These are phyloP conservation scores for Chlamydomonas sphaeroides DNA, from an alignment of 139 green algal genomes.

Conservation along the genomic window DNA sequence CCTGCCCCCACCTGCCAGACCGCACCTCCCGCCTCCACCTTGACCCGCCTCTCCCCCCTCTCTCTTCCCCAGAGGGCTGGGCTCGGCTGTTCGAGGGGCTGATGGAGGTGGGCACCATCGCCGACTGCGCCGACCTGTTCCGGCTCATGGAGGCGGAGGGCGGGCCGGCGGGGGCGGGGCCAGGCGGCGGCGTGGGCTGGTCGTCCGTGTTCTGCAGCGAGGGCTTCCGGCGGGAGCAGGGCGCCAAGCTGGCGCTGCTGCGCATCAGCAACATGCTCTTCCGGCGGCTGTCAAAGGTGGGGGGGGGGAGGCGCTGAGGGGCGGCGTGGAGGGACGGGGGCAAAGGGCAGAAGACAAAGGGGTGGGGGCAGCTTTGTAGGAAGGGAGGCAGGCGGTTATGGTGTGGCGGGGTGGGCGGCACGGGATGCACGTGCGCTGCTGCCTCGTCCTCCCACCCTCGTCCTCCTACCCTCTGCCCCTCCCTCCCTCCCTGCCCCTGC, in stretches of 20 bases:
- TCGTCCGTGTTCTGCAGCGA: conserved; percentile 22
- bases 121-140: conserved; percentile 47
- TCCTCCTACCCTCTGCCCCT: not conserved
- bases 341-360: no score
- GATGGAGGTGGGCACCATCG: conserved; percentile 52
- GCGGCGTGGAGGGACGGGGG: not conserved
- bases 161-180: no score
- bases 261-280: conserved; percentile 55
- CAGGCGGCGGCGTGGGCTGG: not conserved
- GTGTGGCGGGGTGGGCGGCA: no score
- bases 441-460: not conserved
- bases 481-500: no score
- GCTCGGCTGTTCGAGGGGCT: conserved; percentile 48
- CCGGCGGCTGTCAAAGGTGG: conserved; percentile 49
- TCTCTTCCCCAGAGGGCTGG: conserved; percentile 18
- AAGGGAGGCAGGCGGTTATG: no score
- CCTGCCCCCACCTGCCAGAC: not conserved
- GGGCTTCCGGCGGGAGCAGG: conserved; percentile 31
- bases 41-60: not conserved
- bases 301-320: not conserved
- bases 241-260: conserved; percentile 49
- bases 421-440: no score
- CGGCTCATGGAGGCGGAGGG: conserved; percentile 41
- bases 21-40: not conserved
- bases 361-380: no score